These are phyloP conservation scores for Chaetomiaceae sp. DNA, from an alignment of 2,329 filamentous ascomycete genomes.

Conservation along the genomic window DNA sequence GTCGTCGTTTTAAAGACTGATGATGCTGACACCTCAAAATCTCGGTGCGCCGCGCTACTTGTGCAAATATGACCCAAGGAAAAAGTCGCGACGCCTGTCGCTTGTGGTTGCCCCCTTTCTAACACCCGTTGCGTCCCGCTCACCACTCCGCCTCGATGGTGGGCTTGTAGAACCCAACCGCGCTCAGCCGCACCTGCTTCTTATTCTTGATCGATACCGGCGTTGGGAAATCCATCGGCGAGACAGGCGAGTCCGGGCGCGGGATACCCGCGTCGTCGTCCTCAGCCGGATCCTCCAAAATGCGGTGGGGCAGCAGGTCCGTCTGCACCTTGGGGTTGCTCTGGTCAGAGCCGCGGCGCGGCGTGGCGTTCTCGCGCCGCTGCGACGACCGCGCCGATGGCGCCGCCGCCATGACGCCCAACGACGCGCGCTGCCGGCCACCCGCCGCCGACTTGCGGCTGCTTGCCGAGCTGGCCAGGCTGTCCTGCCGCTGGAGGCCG, in stretches of 20 bases:
- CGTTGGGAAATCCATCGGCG: conserved; percentile 20
- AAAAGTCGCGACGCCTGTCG: conserved; percentile 8
- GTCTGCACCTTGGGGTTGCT: conserved; percentile 14
- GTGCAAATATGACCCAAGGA: neutral
- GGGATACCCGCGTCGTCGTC: conserved; percentile 24
- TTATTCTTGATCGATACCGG: conserved; percentile 27
- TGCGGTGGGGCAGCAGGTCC: conserved; percentile 14
- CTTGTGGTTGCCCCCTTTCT: neutral
- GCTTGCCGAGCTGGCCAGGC: conserved; percentile 12
- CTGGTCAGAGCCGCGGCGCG: conserved; percentile 8
- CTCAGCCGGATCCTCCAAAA: conserved; percentile 19
- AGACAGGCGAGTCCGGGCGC: conserved; percentile 30
- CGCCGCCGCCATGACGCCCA: conserved; percentile 6
- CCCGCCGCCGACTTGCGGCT: conserved; percentile 8
- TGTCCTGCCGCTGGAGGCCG: conserved; percentile 12
- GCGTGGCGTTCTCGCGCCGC: conserved; percentile 6
- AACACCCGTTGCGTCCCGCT: too few relatives aligned
- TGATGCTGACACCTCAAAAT: neutral
- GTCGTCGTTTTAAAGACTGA: neutral
- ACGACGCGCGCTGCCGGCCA: conserved; percentile 7
- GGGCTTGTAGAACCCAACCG: conserved; percentile 28
- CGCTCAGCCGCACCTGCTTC: conserved; percentile 32
- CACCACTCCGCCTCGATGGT: conserved; percentile 26
- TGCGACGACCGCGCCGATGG: conserved; percentile 7
- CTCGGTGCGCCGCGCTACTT: conserved; percentile 4